These are phyloP conservation scores for Astragalus glycyphyllos DNA, from an alignment of 306 rosid genomes.

Conservation along the genomic window DNA sequence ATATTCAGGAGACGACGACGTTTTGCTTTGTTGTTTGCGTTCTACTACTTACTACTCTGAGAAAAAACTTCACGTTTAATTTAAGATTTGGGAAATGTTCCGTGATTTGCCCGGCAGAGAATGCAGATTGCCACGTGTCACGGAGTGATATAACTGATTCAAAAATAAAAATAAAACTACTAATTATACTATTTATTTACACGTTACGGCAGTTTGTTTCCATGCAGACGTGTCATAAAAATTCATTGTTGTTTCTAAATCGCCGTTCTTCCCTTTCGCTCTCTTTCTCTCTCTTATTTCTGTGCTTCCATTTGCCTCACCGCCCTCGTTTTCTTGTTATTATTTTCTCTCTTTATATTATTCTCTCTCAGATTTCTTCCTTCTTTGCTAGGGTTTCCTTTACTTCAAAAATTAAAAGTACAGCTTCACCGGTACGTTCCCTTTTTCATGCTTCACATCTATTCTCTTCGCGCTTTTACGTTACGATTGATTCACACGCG, in stretches of 20 bases:
- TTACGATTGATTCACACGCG: conserved; percentile 22
- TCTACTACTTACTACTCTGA: neutral
- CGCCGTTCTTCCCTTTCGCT: conserved; percentile 51
- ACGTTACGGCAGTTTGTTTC: conserved; percentile 64
- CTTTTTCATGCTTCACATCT: conserved; percentile 23
- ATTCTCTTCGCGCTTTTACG: conserved; percentile 35
- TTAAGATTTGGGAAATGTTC: conserved; percentile 44
- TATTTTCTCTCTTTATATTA: conserved; percentile 43
- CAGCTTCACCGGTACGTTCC: conserved; percentile 68
- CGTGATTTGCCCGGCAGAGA: conserved; percentile 44
- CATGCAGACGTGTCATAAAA: conserved; percentile 56
- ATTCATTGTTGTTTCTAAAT: conserved; percentile 57
- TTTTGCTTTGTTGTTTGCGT: conserved; percentile 19
- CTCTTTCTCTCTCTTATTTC: conserved; percentile 36
- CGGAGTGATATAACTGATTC: neutral
- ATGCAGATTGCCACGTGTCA: conserved; percentile 53
- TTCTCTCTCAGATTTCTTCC: conserved; percentile 38
- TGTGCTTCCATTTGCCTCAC: conserved; percentile 33
- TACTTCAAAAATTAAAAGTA: conserved; percentile 63
- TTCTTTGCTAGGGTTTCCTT: conserved; percentile 71
- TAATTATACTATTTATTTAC: conserved; percentile 20
- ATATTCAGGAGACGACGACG: conserved; percentile 47
- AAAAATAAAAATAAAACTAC: neutral
- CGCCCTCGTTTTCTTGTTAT: conserved; percentile 33
- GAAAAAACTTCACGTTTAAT: conserved; percentile 51